Percentiles rank a stretch among this genome's conserved stretches.
Evolutionary conservation across 805 yeast genomes (phyloP).

Genomic region (Grigorovia transvaalensis): DNA sequence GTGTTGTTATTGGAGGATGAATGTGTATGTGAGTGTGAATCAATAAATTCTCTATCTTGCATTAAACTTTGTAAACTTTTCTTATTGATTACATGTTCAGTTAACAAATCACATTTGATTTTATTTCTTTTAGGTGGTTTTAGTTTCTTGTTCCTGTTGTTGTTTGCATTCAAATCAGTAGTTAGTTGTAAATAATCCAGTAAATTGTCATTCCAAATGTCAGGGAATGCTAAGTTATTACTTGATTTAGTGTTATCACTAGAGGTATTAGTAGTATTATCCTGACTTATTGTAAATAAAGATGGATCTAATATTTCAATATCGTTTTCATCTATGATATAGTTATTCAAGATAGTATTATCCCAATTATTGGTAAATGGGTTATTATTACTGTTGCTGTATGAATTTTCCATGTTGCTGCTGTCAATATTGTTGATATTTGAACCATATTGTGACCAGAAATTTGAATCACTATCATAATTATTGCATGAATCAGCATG

Average conservation of each 20-base stretch:
- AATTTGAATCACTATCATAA: not conserved
- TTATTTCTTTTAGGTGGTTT: not conserved
- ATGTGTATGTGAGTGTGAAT: not conserved
- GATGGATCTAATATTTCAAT: not conserved
- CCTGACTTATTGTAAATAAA: not conserved
- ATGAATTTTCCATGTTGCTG: no score
- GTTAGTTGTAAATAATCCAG: not conserved
- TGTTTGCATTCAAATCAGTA: not conserved
- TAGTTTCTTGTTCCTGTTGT: not conserved
- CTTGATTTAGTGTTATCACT: not conserved
- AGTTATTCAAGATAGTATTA: not conserved
- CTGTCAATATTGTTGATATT: not conserved
- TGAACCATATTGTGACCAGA: not conserved
- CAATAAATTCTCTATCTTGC: conserved; percentile 1
- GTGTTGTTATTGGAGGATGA: not conserved
- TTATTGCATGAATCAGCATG: not conserved
- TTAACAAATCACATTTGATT: conserved; percentile 6
- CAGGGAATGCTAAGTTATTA: conserved; percentile 1
- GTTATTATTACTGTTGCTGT: no score
- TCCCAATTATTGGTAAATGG: not conserved
- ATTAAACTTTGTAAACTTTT: conserved; percentile 5
- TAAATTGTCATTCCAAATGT: not conserved
- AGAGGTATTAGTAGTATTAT: not conserved
- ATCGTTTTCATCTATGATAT: not conserved
- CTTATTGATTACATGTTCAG: conserved; percentile 6